Base-by-base conservation (phyloP, 257 asterid species). In the Solanum stenotomum region DNA sequence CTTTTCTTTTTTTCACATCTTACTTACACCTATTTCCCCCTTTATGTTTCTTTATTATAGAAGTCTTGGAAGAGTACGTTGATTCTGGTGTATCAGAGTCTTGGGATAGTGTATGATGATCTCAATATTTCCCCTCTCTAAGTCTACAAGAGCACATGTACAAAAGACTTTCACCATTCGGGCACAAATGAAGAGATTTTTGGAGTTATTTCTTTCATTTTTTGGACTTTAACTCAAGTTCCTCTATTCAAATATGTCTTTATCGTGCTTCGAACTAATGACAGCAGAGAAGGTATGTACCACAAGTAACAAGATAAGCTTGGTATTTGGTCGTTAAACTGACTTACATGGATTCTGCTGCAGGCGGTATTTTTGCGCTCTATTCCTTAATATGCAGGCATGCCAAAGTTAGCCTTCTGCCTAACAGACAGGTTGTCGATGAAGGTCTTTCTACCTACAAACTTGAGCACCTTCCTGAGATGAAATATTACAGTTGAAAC, bases 361-460 rank as follows among this genome's bases (percentile, higher is more conserved):
- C 95, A 97, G 99, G 99, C 90, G 99, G 98, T 75, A 97, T 98
- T 49, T 96, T 97, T 93, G 99, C 98, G 68, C 94, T 97, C 77
- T 97, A 97, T 90, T 95, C 98, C 88, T 87, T 97, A 85, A 97
- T 97, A 91, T 96, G 98, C 89, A 91, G 98, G 93, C 99, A 96
- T 90, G 98, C 96, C 75, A 97, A 95, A 90, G 98, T 97, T 40
- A 93, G 98, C 93, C 96, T 94, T 89, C 96, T 97, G 71, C 98
- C 98, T 4, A 97, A 95, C 67, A 89, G 96, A 44, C 98, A 97
- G 91, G 89, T 94, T 27, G 61, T 8, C 22, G 22, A 49, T 49
- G 22, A 94, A 92, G 93, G 98, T 82, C 95, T 96, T 52, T 97
- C 98, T 22, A 97, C 98, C 3, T 95, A 97, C 88, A 96, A 91